Evolutionary conservation across 2,329 filamentous ascomycete genomes (phyloP).

Genomic region (Akanthomyces uredinophilus): DNA sequence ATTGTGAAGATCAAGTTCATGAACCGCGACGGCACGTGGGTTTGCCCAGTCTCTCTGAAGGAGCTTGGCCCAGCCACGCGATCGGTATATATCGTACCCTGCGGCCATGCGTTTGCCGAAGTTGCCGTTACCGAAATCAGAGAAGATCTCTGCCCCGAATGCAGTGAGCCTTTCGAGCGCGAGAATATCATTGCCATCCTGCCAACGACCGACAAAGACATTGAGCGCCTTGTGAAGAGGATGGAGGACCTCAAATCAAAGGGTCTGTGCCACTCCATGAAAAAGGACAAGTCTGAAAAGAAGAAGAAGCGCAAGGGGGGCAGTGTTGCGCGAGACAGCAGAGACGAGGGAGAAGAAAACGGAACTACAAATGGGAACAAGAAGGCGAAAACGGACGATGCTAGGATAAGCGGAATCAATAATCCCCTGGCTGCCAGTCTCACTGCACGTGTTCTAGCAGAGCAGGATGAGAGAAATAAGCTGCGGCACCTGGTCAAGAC

Average conservation of each 20-base stretch:
- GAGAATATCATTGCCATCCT: constrained; percentile 82
- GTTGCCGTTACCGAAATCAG: constrained; percentile 76
- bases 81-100: constrained; percentile 86
- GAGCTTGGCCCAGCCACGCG: constrained; percentile 73
- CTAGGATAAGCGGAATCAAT: constrained; percentile 64
- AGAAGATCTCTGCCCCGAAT: constrained; percentile 62
- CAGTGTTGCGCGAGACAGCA: constrained; percentile 21
- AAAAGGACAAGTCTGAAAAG: constrained; percentile 62
- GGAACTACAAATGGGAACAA: constrained; percentile 47
- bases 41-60: constrained; percentile 85
- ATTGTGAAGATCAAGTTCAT: constrained; percentile 78
- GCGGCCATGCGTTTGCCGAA: constrained; percentile 90
- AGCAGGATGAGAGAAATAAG: constrained; percentile 80
- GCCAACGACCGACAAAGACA: constrained; percentile 64
- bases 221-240: constrained; percentile 60
- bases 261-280: constrained; percentile 79
- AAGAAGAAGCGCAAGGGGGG: constrained; percentile 66
- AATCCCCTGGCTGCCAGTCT: constrained; percentile 80
- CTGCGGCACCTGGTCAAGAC: constrained; percentile 57
- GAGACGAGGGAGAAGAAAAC: constrained; percentile 17
- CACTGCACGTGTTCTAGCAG: constrained; percentile 79
- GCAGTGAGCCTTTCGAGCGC: constrained; percentile 65
- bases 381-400: constrained; percentile 26
- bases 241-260: constrained; percentile 63
- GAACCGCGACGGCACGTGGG: constrained; percentile 52